These are phyloP conservation scores for Tetrahymena elliotti DNA, from an alignment of 73 alveolate species.

Conservation along the genomic window DNA sequence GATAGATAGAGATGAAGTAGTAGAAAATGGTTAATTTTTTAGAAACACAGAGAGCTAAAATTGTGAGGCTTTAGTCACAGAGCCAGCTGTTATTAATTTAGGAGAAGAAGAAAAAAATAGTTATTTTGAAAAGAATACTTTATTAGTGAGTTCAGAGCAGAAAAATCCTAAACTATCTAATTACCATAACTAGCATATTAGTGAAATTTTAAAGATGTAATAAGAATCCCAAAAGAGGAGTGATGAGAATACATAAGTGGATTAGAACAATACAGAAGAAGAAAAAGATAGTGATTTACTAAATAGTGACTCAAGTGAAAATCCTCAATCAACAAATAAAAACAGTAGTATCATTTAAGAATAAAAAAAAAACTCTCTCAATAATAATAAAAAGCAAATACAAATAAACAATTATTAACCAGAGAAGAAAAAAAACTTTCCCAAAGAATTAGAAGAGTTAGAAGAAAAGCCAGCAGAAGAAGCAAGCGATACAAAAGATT, in stretches of 20 bases:
- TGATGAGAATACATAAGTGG: neutral
- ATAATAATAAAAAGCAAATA: neutral
- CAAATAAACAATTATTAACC: too few relatives aligned
- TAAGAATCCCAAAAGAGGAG: neutral
- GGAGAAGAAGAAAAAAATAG: neutral
- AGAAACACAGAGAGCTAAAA: neutral
- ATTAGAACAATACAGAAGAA: too few relatives aligned
- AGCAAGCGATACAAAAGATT: neutral
- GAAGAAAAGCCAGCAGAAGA: neutral
- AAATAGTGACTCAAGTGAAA: neutral
- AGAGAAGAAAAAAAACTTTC: too few relatives aligned
- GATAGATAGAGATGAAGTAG: neutral
- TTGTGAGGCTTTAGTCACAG: neutral
- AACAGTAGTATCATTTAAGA: neutral
- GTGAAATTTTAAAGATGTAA: neutral
- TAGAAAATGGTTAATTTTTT: neutral
- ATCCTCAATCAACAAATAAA: too few relatives aligned
- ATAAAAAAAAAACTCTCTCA: too few relatives aligned
- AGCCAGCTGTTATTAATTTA: neutral
- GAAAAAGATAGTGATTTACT: neutral
- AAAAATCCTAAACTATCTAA: neutral
- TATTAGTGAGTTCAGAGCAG: neutral
- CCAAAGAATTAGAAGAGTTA: neutral
- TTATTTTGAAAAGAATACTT: neutral
- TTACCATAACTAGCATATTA: neutral